Base-by-base conservation (phyloP, 164 flowering plant species). In the Litsea cubeba region DNA sequence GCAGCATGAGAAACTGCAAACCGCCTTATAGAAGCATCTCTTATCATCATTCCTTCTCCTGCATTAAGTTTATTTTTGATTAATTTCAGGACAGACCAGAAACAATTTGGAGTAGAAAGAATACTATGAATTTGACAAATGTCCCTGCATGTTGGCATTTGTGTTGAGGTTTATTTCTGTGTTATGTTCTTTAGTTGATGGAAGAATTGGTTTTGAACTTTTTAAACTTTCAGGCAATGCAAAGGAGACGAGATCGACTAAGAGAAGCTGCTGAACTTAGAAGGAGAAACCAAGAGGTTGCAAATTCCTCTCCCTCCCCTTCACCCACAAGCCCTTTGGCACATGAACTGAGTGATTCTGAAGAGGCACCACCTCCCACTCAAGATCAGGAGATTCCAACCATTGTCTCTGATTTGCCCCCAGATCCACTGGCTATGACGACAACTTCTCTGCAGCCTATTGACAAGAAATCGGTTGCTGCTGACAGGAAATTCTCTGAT, bases 171-270 rank as follows among this genome's bases (percentile, higher is more conserved):
- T 40, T 6, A 40, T 40, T 40, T 40, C n/a, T 54, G n/a, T 51
- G 2, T 24, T 70, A 10, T 63, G 24, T 22, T 50, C 23, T 50
- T 46, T 69, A 51, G 20, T n/a, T 49, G 12, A 40, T 69, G 57
- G 66, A 63, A 18, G 49, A 65, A 65, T 15, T 17, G 46, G 28
- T 65, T 30, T 30, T 65, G 49, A 30, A 65, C 28, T 28, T 65
- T 30, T 6, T 18, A 12, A 5, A 62, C 67, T 14, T 26, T 60
- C 74, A 94, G 98, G 97, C 94, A 3, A 82, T 88, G 72, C 94
- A 94, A 80, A 88, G 91, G 82, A 88, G 91, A 75, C 87, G 95
- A 78, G 81, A 81, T 77, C 86, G 84, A 32, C 24, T 81, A 76
- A 65, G 85, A 81, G 87, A 79, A 57, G 78, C 71, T 12, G 86